Evolutionary conservation across 1,284 basidiomycete genomes (phyloP).

Genomic region (Ceratobasidium sp.): DNA sequence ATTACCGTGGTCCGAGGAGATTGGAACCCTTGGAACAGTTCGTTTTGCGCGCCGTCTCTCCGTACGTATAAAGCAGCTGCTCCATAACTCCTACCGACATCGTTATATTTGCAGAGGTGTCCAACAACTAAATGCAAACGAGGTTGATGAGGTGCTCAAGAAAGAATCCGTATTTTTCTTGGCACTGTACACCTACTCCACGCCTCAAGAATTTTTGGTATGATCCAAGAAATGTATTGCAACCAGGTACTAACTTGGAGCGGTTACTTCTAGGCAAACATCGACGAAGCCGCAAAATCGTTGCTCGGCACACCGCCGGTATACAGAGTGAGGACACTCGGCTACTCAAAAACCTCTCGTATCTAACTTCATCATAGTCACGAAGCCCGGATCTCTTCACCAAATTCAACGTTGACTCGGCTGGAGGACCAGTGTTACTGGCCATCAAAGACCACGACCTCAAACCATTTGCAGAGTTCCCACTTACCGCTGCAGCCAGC

Average conservation of each 20-base stretch:
- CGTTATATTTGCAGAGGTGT: conserved; percentile 57
- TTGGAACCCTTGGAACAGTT: conserved; percentile 76
- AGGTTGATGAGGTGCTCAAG: conserved; percentile 62
- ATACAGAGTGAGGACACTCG: conserved; percentile 56
- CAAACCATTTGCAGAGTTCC: conserved; percentile 48
- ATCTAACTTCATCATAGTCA: conserved; percentile 49
- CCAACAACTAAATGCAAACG: conserved; percentile 58
- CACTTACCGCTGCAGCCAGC: conserved; percentile 47
- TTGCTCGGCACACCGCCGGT: conserved; percentile 78
- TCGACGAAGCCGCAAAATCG: conserved; percentile 62
- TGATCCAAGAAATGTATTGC: conserved; percentile 42
- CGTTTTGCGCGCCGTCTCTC: conserved; percentile 71
- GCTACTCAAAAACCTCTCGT: conserved; percentile 55
- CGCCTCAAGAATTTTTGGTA: conserved; percentile 54
- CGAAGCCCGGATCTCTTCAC: conserved; percentile 60
- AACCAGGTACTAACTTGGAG: not conserved
- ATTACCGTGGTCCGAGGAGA: conserved; percentile 76
- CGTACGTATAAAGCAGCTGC: conserved; percentile 58
- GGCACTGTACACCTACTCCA: conserved; percentile 67
- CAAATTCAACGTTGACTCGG: conserved; percentile 63
- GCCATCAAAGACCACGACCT: conserved; percentile 74
- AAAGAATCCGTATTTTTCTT: conserved; percentile 77
- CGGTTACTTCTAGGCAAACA: conserved; percentile 55
- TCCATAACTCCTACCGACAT: conserved; percentile 38
- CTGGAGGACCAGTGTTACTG: conserved; percentile 67